These are phyloP conservation scores for Puccinia triticina DNA, from an alignment of 1,284 basidiomycete genomes.

Conservation along the genomic window DNA sequence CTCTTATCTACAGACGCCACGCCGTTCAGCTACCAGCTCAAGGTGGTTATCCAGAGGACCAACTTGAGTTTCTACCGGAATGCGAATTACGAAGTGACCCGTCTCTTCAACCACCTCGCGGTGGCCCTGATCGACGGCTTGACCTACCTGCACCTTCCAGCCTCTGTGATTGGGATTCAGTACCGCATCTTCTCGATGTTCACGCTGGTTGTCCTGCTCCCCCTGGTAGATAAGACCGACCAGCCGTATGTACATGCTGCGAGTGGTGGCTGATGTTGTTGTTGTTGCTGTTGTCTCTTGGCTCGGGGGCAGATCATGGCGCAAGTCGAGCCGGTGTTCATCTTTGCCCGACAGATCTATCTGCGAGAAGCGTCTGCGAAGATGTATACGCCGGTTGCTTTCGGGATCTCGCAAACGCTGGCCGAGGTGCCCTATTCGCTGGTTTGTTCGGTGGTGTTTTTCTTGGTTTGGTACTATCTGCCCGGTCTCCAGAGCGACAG, in stretches of 20 bases:
- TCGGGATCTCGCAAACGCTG: constrained; percentile 79
- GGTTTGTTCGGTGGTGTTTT: constrained; percentile 74
- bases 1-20: constrained; percentile 65
- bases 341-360: constrained; percentile 73
- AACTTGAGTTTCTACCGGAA: constrained; percentile 78
- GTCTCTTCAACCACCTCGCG: constrained; percentile 67
- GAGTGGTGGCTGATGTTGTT: not conserved
- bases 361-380: constrained; percentile 68
- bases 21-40: constrained; percentile 76
- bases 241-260: not conserved
- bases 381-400: constrained; percentile 75
- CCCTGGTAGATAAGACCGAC: constrained; percentile 52
- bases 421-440: constrained; percentile 74
- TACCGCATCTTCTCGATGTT: constrained; percentile 76
- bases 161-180: constrained; percentile 73
- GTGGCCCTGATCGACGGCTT: constrained; percentile 63
- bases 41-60: constrained; percentile 73
- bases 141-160: constrained; percentile 66
- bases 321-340: constrained; percentile 83
- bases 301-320: constrained; percentile 66
- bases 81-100: constrained; percentile 77
- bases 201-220: constrained; percentile 58
- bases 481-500: constrained; percentile 66
- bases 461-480: constrained; percentile 66
- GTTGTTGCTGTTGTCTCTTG: constrained; percentile 63